Evolutionary conservation across 2,329 filamentous ascomycete species (phyloP).

Genomic region (Cercospora zeina): DNA sequence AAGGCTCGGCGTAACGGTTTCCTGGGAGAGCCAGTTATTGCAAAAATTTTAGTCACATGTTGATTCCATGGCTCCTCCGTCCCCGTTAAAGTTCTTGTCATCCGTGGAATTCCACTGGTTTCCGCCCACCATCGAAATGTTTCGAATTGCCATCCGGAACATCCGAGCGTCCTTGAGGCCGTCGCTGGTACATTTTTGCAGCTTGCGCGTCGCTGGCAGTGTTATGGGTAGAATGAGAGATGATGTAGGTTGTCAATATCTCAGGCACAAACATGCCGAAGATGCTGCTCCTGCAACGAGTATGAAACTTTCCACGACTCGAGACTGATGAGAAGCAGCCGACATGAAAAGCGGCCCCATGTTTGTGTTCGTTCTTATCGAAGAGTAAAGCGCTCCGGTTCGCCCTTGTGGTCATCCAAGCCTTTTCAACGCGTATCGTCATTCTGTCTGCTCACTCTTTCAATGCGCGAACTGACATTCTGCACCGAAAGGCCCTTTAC

Average conservation of each 20-base stretch:
- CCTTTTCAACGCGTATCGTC: not conserved
- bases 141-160: not conserved
- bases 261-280: no score
- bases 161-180: not conserved
- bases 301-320: not conserved
- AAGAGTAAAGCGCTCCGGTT: not conserved
- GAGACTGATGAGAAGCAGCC: not conserved
- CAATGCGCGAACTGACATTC: not conserved
- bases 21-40: no score
- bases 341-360: not conserved
- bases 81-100: not conserved
- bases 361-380: not conserved
- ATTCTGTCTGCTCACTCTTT: not conserved
- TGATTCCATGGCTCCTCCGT: no score
- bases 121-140: no score
- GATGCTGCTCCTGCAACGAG: no score
- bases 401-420: not conserved
- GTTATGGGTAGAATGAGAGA: not conserved
- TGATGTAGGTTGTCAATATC: no score
- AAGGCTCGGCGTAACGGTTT: no score
- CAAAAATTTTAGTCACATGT: no score
- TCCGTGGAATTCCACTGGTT: not conserved
- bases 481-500: conserved; percentile 1
- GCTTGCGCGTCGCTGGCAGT: not conserved
- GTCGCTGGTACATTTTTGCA: not conserved